Evolutionary conservation across 1,139 yeast genomes (phyloP), one percentile per base, ranked within the genome.

Genomic region (Debaryomycetaceae sp.): DNA sequence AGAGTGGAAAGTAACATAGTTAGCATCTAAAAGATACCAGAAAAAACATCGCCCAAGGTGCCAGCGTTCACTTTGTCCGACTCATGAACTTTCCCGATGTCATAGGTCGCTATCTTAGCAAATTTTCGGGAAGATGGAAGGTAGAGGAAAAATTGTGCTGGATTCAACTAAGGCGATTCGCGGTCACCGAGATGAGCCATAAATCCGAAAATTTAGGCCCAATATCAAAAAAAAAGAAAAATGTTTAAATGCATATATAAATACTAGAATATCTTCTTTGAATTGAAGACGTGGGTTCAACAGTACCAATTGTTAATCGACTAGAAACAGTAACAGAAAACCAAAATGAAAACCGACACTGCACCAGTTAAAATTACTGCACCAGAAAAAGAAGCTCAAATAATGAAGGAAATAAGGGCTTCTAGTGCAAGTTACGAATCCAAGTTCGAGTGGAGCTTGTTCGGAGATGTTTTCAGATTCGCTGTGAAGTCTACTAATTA

Each of bases 341-440:
- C 26, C 7, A 22, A 22, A 22, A 22, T 22, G 26, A 22, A 22
- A 8, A 22, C 7, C 26, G 11, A 22, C 11, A 22, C 11, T 11
- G 7, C 26, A 30, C 32, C 26, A n/a, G 16, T 48, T 38, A 59
- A 53, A 51, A 46, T 61, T 51, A 58, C 65, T 49, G 73, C 73
- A 41, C 63, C 58, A 50, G 75, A 72, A 56, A 72, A 72, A 59
- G 78, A 72, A 61, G 76, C 75, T 47, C 63, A 60, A 52, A 71
- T 72, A 50, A 71, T 72, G 77, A 63, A 62, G 42, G 76, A 71
- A 49, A 71, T 72, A 49, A 68, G 73, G 64, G 59, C 67, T 30
- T 53, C 51, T 42, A 41, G 52, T 38, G 59, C 55, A 38, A 66
- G 61, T 51, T 70, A 50, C 56, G 75, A 70, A 49, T 58, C 71